Evolutionary conservation across 306 rosid genomes (phyloP), one percentile per base, ranked within the genome.

Genomic region (Ziziphus jujuba): DNA sequence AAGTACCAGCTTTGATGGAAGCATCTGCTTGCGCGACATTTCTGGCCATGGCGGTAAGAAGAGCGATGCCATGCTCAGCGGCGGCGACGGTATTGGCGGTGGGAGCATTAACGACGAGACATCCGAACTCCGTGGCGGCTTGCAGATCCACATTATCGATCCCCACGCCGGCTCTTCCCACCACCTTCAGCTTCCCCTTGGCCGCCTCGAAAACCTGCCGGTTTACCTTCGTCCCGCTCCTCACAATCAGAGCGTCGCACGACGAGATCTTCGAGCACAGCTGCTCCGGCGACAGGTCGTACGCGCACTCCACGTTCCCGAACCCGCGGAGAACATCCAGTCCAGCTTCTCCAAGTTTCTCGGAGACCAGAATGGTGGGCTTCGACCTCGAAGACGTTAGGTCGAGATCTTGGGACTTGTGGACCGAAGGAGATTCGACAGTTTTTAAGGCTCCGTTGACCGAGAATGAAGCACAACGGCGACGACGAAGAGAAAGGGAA

Each of bases 111-210:
- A 92, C 98, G 2, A 92, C 96, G 1, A 90, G 82, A 48, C 98
- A 90, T 2, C 98, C 96, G 28, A 79, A 87, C 56, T 92, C 97
- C 0, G 98, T 92, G 11, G 98, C 97, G 2, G 98, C 92, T 44
- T 84, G 89, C 56, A 92, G 96, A 86, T 92, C 96, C 56, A 90
- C 98, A 69, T 92, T 90, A 79, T 92, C 98, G 28, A 92, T 92
- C 0, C 98, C 97, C 14, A 92, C 97, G 0, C 98, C 98, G 6
- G 98, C 98, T 58, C 97, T 85, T 2, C 98, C 97, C 16, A 92
- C 98, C 7, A 92, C 98, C 79, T 84, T 89, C 80, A 92, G 66
- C 70, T 81, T 81, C 36, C 96, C 97, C n/a, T 84, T 81, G 0
- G 81, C 79, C 0, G 91, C 93, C 67, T 87, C 89, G 5, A 92